Evolutionary conservation across 495 filamentous ascomycete genomes (phyloP).

Genomic region (Annulohypoxylon stygium): DNA sequence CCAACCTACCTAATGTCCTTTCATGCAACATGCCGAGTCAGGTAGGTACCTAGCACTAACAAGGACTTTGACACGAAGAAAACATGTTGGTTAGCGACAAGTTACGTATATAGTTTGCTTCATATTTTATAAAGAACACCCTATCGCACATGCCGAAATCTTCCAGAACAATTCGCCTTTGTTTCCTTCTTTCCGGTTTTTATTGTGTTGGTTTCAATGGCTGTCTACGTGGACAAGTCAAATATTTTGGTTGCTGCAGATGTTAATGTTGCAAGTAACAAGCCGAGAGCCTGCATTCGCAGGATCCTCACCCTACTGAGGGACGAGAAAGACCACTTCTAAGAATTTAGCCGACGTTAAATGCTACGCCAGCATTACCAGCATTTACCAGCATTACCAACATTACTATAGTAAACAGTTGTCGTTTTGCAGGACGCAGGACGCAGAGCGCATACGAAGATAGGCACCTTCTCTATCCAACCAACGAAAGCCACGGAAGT

Average conservation of each 20-base stretch:
- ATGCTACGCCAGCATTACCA: constrained; percentile 17
- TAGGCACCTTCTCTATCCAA: constrained; percentile 20
- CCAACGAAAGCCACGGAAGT: constrained; percentile 16
- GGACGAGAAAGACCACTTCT: constrained; percentile 26
- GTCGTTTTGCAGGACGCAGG: not conserved
- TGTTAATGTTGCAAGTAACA: constrained; percentile 13
- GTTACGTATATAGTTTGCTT: not conserved
- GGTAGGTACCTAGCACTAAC: not conserved
- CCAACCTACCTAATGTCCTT: constrained; percentile 21
- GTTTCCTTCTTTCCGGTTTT: no score
- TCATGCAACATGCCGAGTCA: constrained; percentile 13
- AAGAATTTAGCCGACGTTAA: constrained; percentile 38
- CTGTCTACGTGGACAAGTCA: constrained; percentile 1
- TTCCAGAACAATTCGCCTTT: not conserved
- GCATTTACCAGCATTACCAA: constrained; percentile 2
- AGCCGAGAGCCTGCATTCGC: constrained; percentile 5
- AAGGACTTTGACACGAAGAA: constrained; percentile 4
- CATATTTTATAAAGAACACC: not conserved
- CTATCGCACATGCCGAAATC: not conserved
- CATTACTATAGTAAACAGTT: constrained; percentile 9
- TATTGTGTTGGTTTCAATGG: constrained; percentile 11
- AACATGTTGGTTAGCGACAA: constrained; percentile 2
- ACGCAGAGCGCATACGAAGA: constrained; percentile 11
- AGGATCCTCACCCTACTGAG: not conserved
- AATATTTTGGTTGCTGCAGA: not conserved